Percentiles rank a stretch among this genome's conserved stretches.
phyloP scores from a whole-genome alignment of 2,329 filamentous ascomycete genomes.

The Beauveria varroae region DNA sequence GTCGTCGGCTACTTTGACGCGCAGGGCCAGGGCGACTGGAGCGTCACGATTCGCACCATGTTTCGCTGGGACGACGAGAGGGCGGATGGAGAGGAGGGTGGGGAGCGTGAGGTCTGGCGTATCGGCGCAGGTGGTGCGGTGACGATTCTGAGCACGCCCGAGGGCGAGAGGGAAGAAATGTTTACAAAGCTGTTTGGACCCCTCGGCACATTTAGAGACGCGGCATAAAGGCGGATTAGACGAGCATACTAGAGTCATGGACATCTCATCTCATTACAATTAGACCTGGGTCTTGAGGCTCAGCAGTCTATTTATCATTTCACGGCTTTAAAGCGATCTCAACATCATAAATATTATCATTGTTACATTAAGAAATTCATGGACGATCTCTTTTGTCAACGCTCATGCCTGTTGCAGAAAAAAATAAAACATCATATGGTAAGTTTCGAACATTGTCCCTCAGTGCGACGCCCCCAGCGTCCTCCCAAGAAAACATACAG shows the following conservation, averaged over 20 bases:
- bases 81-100: conserved; percentile 21
- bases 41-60: conserved; percentile 79
- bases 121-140: conserved; percentile 88
- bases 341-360: conserved; percentile 1
- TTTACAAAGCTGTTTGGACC: conserved; percentile 60
- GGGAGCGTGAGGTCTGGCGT: conserved; percentile 57
- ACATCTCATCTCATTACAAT: background rate
- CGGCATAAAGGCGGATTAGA: conserved; percentile 17
- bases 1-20: conserved; percentile 87
- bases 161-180: conserved; percentile 90
- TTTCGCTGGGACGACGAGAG: conserved; percentile 63
- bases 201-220: conserved; percentile 39
- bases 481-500: background rate
- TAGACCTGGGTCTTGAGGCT: background rate
- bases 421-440: background rate
- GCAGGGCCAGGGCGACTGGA: conserved; percentile 80
- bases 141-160: conserved; percentile 71
- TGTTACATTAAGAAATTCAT: background rate
- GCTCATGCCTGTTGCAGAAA: conserved; percentile 6
- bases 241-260: background rate
- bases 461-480: background rate
- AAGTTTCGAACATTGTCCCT: background rate
- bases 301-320: background rate
- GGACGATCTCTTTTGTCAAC: conserved; percentile 4
- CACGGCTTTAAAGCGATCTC: background rate